phyloP scores from a whole-genome alignment of 768 basidiomycete species.

The Auricularia cornea region DNA sequence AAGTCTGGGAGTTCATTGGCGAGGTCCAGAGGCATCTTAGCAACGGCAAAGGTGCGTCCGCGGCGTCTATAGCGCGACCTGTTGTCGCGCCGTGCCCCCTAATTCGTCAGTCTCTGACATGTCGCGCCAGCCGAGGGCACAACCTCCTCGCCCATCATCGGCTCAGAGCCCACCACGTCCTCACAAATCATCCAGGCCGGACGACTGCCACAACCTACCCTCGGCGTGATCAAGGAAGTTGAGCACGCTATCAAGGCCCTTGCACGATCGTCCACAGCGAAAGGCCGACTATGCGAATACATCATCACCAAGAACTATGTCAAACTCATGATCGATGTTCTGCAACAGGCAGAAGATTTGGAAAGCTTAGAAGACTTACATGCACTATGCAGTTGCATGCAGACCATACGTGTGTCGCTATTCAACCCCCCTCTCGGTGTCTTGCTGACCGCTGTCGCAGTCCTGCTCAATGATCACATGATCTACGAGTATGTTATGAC shows the following conservation, averaged over 20 bases:
- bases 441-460: constrained; percentile 30
- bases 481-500: constrained; percentile 93
- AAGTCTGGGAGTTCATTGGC: constrained; percentile 95
- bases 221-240: constrained; percentile 72
- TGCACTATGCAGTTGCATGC: constrained; percentile 84
- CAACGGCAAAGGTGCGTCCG: constrained; percentile 45
- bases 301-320: constrained; percentile 86
- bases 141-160: constrained; percentile 56
- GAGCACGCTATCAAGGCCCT: constrained; percentile 71
- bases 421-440: neutral
- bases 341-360: constrained; percentile 85
- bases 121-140: constrained; percentile 11
- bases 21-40: constrained; percentile 81
- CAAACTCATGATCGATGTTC: constrained; percentile 73
- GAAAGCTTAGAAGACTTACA: constrained; percentile 88
- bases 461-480: constrained; percentile 89
- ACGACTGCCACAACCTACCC: constrained; percentile 63
- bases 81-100: too few relatives aligned
- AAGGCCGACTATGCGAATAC: constrained; percentile 84
- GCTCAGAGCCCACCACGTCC: constrained; percentile 45
- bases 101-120: constrained; percentile 1
- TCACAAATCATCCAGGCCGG: constrained; percentile 61
- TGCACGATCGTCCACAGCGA: constrained; percentile 59
- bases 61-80: neutral
- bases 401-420: constrained; percentile 74